A percentile compares a stretch with the other conserved stretches of the same genome.
Evolutionary conservation across 2,329 filamentous ascomycete species (phyloP).

Genomic region (Talaromyces marneffei): DNA sequence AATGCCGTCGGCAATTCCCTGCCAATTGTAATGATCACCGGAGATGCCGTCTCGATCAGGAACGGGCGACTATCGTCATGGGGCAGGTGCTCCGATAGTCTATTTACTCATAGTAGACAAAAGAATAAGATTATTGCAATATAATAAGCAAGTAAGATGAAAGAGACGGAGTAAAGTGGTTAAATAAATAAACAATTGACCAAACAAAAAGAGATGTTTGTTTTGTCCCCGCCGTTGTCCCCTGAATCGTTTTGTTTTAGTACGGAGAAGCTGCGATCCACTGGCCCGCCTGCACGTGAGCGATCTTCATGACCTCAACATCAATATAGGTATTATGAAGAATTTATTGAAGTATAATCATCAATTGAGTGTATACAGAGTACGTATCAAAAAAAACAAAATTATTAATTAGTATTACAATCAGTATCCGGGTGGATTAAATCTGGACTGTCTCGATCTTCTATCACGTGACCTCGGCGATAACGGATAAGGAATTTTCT

Average conservation of each 20-base stretch:
- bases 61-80: slow-evolving; percentile 1
- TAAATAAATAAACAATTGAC: neutral
- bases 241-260: neutral
- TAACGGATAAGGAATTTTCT: slow-evolving; percentile 12
- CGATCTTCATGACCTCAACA: no score
- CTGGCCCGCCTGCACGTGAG: neutral
- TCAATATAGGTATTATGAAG: neutral
- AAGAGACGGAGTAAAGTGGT: neutral
- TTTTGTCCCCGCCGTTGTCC: slow-evolving; percentile 9
- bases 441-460: neutral
- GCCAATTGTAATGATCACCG: slow-evolving; percentile 1
- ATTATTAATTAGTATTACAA: no score
- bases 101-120: no score
- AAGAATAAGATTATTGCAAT: neutral
- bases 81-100: neutral
- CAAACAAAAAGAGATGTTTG: slow-evolving; percentile 3
- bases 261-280: neutral
- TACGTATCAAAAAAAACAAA: no score
- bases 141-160: neutral
- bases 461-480: slow-evolving; percentile 8
- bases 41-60: slow-evolving; percentile 4
- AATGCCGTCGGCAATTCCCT: slow-evolving; percentile 8
- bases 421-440: neutral
- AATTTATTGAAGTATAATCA: neutral
- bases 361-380: neutral